Evolutionary conservation across 2,329 filamentous ascomycete genomes (phyloP), one percentile per base, ranked within the genome.

Genomic region (Geosmithia morbida): DNA sequence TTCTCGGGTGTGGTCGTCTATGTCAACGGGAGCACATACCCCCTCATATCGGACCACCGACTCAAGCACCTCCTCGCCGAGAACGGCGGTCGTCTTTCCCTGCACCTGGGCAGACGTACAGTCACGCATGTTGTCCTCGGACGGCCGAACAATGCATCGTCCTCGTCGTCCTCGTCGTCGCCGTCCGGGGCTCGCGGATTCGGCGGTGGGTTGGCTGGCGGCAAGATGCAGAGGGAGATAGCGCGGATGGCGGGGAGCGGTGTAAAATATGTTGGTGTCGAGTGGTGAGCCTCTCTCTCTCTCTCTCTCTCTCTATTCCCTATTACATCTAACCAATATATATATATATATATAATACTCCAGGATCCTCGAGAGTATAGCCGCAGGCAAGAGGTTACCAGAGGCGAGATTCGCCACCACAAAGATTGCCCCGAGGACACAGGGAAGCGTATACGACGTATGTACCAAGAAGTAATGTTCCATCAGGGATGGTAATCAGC

Each of bases 51-150:
- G 14, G 89, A 96, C 62, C 85, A 94, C 66, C 84, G 78, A 59
- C 74, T 96, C 49, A 94, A 92, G 68, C 80, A 81, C 48, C 63
- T 94, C 16, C 73, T 96, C 39, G 77, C 74, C 5, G 71, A 79
- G 48, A 79, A 94, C 58, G 90, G 89, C 18, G 90, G 79, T 1
- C 70, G 66, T 41, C 70, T 87, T 54, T 82, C 85, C 3, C 74
- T 87, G 37, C 72, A 79, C 49, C 75, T 94, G 10, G 83, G 78
- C 10, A 76, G 87, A 43, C 75, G 79, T 39, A 75, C 74, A 46
- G 86, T 95, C 53, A 94, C 88, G 33, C 89, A 96, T 62, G 84
- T 96, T 51, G 83, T 96, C 48, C 64, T 95, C 6, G 86, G 85
- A 7, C 72, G 67, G 46, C 75, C 78, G 17, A 71, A 70, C 2